Evolutionary conservation across 192 early-diverging fungal genomes (phyloP), one percentile per base, ranked within the genome.

Genomic region (Cetraspora pellucida): DNA sequence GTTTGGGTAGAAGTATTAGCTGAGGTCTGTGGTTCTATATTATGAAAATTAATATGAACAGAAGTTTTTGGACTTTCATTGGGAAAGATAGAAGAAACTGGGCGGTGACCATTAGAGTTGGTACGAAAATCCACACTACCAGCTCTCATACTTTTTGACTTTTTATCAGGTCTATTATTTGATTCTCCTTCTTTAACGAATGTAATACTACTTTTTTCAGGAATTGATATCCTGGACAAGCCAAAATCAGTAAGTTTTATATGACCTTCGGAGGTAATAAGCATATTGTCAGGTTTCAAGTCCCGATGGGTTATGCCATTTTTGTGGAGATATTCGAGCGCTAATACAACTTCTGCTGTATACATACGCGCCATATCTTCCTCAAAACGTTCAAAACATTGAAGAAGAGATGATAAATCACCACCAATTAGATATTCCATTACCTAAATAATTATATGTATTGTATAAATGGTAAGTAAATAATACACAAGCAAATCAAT

Each of bases 201-300:
- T 79, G 43, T 78, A 28, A 78, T 67, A 68, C 81, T 74, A 13
- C 80, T 79, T 57, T 83, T 77, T 46, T 84, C 89, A 4, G 89
- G 84, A 19, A 95, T 87, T 9, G 89, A 82, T 45, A 96, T 93
- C 27, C 93, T 88, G 55, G 95, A 95, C 5, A 98, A 86, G 6
- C 96, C 96, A 93, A 98, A 98, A 78, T 98, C 96, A 13, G 94
- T 96, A 66, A 97, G 80, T 79, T 97, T 97, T 81, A 96, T 90
- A 78, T 97, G 96, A 0, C 96, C 96, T 59, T 95, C 91, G 31
- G 89, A 87, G 77, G 90, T 91, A 66, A 98, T 85, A 21, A 98
- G 84, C 72, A 97, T 94, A 74, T 98, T 93, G 72, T 92, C 91
- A 0, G 91, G 90, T 80, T 93, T 93, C 45, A 93, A 85, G 69